These are phyloP conservation scores for Globisporangium nagaii DNA, from an alignment of 352 stramenopile genomes.

Conservation along the genomic window DNA sequence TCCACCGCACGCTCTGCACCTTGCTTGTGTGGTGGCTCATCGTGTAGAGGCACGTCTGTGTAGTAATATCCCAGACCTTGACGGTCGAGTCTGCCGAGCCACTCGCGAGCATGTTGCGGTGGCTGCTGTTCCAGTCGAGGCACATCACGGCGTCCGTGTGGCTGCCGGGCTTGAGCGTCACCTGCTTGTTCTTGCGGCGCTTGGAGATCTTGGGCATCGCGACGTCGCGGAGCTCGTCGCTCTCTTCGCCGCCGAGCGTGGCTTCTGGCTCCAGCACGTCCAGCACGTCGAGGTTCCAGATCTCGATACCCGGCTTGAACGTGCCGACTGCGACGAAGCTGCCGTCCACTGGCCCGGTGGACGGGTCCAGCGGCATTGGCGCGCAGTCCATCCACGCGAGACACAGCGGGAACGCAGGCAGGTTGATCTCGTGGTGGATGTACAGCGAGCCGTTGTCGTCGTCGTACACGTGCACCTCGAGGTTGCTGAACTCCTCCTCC, in stretches of 20 bases:
- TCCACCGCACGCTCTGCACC: slow-evolving; percentile 96
- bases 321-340: slow-evolving; percentile 99
- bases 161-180: slow-evolving; percentile 87
- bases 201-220: slow-evolving; percentile 67
- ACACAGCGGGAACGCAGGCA: slow-evolving; percentile 98
- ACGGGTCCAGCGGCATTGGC: slow-evolving; percentile 50
- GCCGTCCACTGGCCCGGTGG: slow-evolving; percentile 72
- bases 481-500: slow-evolving; percentile 97
- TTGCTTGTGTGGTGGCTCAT: slow-evolving; percentile 98
- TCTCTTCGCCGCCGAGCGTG: slow-evolving; percentile 92
- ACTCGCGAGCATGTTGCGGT: slow-evolving; percentile 97
- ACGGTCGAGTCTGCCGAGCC: slow-evolving; percentile 97
- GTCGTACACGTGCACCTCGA: slow-evolving; percentile 99
- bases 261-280: slow-evolving; percentile 96
- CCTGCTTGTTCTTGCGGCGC: slow-evolving; percentile 66
- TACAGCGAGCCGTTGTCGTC: slow-evolving; percentile 96
- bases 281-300: slow-evolving; percentile 99
- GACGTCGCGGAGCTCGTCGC: slow-evolving; percentile 73
- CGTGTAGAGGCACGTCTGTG: slow-evolving; percentile 91
- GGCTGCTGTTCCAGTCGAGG: slow-evolving; percentile 96
- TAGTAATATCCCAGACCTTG: slow-evolving; percentile 95
- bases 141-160: slow-evolving; percentile 98
- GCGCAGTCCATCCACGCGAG: slow-evolving; percentile 95
- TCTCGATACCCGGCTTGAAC: slow-evolving; percentile 99
- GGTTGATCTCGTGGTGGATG: slow-evolving; percentile 99